Percentiles rank a stretch among this genome's conserved stretches.
Evolutionary conservation across 768 basidiomycete genomes (phyloP).

Genomic region (Rhodotorula babjevae): DNA sequence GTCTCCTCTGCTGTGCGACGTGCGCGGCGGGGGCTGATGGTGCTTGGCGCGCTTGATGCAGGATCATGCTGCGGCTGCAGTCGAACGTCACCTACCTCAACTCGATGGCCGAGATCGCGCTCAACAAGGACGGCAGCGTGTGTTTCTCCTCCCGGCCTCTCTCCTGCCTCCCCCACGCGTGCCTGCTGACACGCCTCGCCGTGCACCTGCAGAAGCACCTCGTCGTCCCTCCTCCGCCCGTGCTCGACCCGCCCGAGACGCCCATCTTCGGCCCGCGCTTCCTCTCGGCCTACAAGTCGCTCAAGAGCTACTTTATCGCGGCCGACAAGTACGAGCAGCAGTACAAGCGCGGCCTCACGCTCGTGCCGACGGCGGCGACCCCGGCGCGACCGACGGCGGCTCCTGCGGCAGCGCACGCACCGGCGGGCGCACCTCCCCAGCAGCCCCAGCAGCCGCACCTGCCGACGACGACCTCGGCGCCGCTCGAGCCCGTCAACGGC

Average conservation of each 20-base stretch:
- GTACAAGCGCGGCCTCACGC: slow-evolving; percentile 4
- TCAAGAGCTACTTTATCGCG: slow-evolving; percentile 33
- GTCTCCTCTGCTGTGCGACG: no score
- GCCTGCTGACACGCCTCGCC: no score
- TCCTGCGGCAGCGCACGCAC: background rate
- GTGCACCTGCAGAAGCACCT: background rate
- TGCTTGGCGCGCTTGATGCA: background rate
- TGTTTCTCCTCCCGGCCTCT: background rate
- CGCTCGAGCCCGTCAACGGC: background rate
- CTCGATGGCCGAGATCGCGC: slow-evolving; percentile 15
- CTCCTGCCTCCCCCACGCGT: background rate
- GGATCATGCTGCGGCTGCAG: slow-evolving; percentile 27
- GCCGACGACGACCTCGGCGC: background rate
- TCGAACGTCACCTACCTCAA: slow-evolving; percentile 30
- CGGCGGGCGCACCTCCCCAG: background rate
- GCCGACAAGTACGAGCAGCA: slow-evolving; percentile 29
- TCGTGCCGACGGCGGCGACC: background rate
- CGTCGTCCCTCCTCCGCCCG: background rate
- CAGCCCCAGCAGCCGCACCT: background rate
- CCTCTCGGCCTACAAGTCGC: slow-evolving; percentile 2
- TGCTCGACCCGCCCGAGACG: slow-evolving; percentile 19
- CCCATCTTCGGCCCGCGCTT: slow-evolving; percentile 16
- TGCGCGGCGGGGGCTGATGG: background rate
- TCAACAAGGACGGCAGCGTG: background rate
- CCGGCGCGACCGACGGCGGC: background rate